Evolutionary conservation across 1,284 basidiomycete genomes (phyloP).

Genomic region (Trichosporon sp.): DNA sequence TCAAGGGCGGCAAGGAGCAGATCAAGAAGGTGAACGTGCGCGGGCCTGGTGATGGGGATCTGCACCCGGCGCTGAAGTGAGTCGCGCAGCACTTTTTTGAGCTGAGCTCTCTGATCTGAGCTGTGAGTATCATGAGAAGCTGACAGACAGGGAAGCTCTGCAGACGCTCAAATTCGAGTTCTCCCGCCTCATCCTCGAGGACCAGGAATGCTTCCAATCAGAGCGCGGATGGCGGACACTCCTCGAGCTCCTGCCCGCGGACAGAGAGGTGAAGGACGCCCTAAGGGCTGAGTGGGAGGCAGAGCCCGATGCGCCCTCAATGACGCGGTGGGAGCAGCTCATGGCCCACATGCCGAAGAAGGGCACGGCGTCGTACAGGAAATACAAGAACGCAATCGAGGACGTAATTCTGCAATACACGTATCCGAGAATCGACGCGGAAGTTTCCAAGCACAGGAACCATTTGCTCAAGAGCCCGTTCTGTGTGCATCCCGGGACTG

Average conservation of each 20-base stretch:
- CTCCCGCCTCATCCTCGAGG: slow-evolving; percentile 63
- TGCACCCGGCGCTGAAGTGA: slow-evolving; percentile 68
- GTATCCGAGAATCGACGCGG: slow-evolving; percentile 92
- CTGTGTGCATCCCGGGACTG: slow-evolving; percentile 90
- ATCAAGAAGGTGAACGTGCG: slow-evolving; percentile 75
- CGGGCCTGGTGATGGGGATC: slow-evolving; percentile 48
- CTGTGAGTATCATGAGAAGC: too few relatives aligned
- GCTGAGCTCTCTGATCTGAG: too few relatives aligned
- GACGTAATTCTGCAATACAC: slow-evolving; percentile 92
- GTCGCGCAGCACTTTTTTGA: slow-evolving; percentile 47
- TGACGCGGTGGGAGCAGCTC: slow-evolving; percentile 69
- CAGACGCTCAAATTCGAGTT: slow-evolving; percentile 59
- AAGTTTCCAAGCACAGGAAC: slow-evolving; percentile 95
- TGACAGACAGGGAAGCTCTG: slow-evolving; percentile 52
- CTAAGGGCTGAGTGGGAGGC: slow-evolving; percentile 63
- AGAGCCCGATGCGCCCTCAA: slow-evolving; percentile 56
- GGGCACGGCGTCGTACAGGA: slow-evolving; percentile 20
- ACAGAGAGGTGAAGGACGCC: slow-evolving; percentile 51
- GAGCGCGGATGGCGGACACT: slow-evolving; percentile 69
- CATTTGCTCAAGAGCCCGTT: slow-evolving; percentile 98
- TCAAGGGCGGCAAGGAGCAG: slow-evolving; percentile 76
- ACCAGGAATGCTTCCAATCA: slow-evolving; percentile 79
- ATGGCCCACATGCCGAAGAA: slow-evolving; percentile 15
- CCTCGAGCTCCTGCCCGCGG: slow-evolving; percentile 64
- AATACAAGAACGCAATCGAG: slow-evolving; percentile 56